Percentiles rank a stretch among this genome's conserved stretches.
Evolutionary conservation across 352 stramenopile genomes (phyloP).

Genomic region (Globisporangium lucens): DNA sequence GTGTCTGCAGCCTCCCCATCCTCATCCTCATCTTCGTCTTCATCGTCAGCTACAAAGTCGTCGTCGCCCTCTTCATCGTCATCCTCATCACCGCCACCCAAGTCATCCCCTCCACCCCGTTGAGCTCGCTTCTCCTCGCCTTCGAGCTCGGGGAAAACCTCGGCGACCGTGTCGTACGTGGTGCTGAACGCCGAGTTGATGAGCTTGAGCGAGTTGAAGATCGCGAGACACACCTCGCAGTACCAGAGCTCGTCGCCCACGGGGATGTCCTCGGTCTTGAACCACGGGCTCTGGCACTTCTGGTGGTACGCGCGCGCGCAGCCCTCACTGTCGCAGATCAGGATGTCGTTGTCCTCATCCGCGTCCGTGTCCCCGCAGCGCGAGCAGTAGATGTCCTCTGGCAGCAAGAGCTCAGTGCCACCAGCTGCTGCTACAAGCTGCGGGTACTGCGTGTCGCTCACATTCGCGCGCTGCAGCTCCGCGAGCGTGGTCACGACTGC

Average conservation of each 20-base stretch:
- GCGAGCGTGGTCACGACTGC: conserved; percentile 42
- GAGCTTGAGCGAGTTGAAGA: conserved; percentile 77
- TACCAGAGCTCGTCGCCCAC: conserved; percentile 72
- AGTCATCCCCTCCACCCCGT: conserved; percentile 6
- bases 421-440: conserved; percentile 32
- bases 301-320: conserved; percentile 84
- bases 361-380: conserved; percentile 65
- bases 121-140: conserved; percentile 27
- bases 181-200: conserved; percentile 80
- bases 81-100: conserved; percentile 1
- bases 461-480: conserved; percentile 38
- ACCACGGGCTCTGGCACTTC: conserved; percentile 56
- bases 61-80: conserved; percentile 45
- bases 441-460: conserved; percentile 49
- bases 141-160: conserved; percentile 43
- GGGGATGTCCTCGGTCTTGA: conserved; percentile 63
- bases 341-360: conserved; percentile 73
- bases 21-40: conserved; percentile 31
- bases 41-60: conserved; percentile 41
- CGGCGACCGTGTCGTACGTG: conserved; percentile 53
- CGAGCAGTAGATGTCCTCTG: conserved; percentile 74
- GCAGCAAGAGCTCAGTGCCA: conserved; percentile 6
- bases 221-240: conserved; percentile 68
- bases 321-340: conserved; percentile 72
- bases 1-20: conserved; percentile 22